Conservation (phyloP, 2,329 filamentous ascomycete species). For the Parafenestella ontariensis region DNA sequence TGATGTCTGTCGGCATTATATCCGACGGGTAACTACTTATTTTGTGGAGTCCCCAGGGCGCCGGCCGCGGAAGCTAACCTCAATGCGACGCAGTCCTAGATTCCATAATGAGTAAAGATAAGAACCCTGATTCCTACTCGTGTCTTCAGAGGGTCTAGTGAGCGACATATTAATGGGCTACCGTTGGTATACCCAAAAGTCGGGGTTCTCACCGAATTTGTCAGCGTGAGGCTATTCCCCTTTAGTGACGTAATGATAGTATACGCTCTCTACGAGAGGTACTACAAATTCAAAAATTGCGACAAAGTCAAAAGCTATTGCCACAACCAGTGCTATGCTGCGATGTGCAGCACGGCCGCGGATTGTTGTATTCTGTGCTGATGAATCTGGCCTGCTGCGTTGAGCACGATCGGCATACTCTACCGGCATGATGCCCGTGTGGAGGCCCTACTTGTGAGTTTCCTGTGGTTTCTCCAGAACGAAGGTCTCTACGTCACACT, state of each 20-base stretch:
- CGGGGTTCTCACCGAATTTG: conserved; percentile 10
- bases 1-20: conserved; percentile 8
- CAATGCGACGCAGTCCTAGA: neutral
- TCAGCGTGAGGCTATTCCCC: neutral
- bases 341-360: conserved; percentile 8
- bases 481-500: too few relatives aligned
- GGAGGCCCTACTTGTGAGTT: neutral
- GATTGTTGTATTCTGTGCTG: conserved; percentile 3
- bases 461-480: too few relatives aligned
- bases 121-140: neutral
- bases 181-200: too few relatives aligned
- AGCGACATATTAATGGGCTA: too few relatives aligned
- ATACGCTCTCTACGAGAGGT: neutral
- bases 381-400: neutral
- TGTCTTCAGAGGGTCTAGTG: too few relatives aligned
- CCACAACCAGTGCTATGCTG: neutral
- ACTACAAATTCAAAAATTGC: neutral
- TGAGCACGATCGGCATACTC: neutral
- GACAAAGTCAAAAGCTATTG: neutral
- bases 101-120: neutral
- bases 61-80: conserved; percentile 32
- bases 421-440: neutral
- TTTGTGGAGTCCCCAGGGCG: conserved; percentile 9
- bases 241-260: neutral
- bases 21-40: conserved; percentile 11